Conservation (phyloP, 345 rosid species). For the Acer saccharum region DNA sequence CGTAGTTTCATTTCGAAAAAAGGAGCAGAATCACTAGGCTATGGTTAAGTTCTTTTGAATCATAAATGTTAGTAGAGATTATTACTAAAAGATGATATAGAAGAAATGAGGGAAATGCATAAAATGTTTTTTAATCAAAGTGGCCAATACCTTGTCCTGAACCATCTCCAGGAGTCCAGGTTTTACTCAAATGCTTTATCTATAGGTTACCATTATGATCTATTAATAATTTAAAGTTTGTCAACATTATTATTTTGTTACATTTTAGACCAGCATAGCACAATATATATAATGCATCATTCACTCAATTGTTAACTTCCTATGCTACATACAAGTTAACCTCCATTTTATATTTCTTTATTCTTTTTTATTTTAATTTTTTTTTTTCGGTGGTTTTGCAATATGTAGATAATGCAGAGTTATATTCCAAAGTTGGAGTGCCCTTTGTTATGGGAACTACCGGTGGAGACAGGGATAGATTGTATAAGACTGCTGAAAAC, state of each 20-base stretch:
- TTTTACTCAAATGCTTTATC: not conserved
- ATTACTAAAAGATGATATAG: too few relatives aligned
- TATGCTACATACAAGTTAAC: not conserved
- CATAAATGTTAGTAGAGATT: too few relatives aligned
- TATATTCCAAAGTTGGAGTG: conserved; percentile 81
- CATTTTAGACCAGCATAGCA: not conserved
- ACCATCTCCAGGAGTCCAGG: not conserved
- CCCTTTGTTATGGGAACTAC: too few relatives aligned
- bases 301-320: not conserved
- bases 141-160: too few relatives aligned
- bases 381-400: conserved; percentile 12
- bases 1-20: too few relatives aligned
- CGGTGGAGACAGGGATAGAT: too few relatives aligned
- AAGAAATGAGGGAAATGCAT: too few relatives aligned
- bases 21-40: too few relatives aligned
- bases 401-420: conserved; percentile 70
- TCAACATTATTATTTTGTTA: not conserved
- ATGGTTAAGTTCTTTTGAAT: too few relatives aligned
- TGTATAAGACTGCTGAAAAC: too few relatives aligned
- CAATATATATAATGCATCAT: not conserved
- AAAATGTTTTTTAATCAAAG: too few relatives aligned
- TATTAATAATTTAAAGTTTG: not conserved
- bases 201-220: not conserved
- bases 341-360: not conserved
- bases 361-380: not conserved